Evolutionary conservation across 495 filamentous ascomycete genomes (phyloP).

Genomic region (Bombardia bombarda): DNA sequence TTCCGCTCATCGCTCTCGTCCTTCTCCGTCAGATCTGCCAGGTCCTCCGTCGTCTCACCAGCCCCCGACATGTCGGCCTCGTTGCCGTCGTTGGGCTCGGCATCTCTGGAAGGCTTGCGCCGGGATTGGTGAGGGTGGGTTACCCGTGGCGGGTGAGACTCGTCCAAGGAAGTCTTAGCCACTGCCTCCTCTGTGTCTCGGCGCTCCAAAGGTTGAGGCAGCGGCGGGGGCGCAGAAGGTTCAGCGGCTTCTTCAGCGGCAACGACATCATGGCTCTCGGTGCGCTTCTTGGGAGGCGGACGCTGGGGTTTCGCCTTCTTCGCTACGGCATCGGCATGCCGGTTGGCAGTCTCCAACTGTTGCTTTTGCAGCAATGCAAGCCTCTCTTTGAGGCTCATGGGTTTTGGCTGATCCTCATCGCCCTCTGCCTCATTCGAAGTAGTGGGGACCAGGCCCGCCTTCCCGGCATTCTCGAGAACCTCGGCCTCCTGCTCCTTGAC

Average conservation of each 20-base stretch:
- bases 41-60: constrained; percentile 74
- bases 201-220: constrained; percentile 31
- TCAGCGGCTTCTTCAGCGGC: constrained; percentile 31
- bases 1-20: constrained; percentile 63
- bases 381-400: constrained; percentile 84
- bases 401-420: constrained; percentile 74
- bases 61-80: constrained; percentile 87
- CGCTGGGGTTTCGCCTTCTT: constrained; percentile 86
- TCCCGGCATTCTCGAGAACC: constrained; percentile 47
- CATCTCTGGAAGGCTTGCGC: constrained; percentile 46
- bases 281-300: constrained; percentile 69
- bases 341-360: constrained; percentile 75
- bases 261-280: constrained; percentile 47
- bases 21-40: constrained; percentile 64
- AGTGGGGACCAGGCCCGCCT: constrained; percentile 46
- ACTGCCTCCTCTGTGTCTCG: constrained; percentile 43
- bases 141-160: constrained; percentile 34
- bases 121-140: constrained; percentile 33
- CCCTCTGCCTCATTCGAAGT: constrained; percentile 31
- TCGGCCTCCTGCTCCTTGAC: constrained; percentile 58
- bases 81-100: constrained; percentile 62
- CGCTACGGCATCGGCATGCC: constrained; percentile 68
- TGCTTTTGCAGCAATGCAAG: constrained; percentile 92
- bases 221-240: constrained; percentile 10
- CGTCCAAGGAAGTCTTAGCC: constrained; percentile 54